Conservation (phyloP, 768 basidiomycete species). For the Mycena latifolia region DNA sequence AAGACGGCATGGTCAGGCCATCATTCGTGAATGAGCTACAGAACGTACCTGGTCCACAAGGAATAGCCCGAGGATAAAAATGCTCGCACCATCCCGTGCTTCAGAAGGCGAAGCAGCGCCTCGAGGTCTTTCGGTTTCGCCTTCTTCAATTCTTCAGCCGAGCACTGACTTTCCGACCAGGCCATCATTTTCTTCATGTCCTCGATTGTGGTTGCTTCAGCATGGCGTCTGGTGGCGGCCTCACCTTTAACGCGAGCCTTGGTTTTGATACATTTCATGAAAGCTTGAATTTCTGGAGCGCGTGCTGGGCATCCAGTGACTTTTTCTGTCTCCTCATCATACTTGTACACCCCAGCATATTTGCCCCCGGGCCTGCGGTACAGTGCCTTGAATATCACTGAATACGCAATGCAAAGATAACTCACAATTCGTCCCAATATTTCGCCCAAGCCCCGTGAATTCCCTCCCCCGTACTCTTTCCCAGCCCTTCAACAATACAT, state of each 20-base stretch:
- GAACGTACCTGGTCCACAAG: constrained; percentile 46
- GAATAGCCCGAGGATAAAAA: constrained; percentile 42
- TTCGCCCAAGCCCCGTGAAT: constrained; percentile 44
- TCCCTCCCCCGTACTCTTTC: constrained; percentile 36
- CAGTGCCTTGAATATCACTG: neutral
- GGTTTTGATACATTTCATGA: constrained; percentile 43
- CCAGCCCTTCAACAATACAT: constrained; percentile 41
- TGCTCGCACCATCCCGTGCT: constrained; percentile 46
- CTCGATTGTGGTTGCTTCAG: constrained; percentile 46
- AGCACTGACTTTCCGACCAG: constrained; percentile 42
- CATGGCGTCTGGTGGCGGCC: constrained; percentile 43
- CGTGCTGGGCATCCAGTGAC: constrained; percentile 47
- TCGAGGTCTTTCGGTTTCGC: constrained; percentile 5
- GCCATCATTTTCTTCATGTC: constrained; percentile 43
- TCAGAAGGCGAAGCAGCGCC: constrained; percentile 26
- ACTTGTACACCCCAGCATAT: constrained; percentile 43
- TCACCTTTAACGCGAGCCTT: constrained; percentile 36
- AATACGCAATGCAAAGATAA: neutral
- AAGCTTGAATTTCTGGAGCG: constrained; percentile 36
- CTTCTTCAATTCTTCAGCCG: constrained; percentile 25
- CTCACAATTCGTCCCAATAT: constrained; percentile 46
- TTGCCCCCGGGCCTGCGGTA: constrained; percentile 21
- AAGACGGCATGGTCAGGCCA: too few relatives aligned
- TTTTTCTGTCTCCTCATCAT: constrained; percentile 36
- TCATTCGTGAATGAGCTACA: too few relatives aligned